Conservation (phyloP, 257 asterid genomes). For the Gentiana dahurica region DNA sequence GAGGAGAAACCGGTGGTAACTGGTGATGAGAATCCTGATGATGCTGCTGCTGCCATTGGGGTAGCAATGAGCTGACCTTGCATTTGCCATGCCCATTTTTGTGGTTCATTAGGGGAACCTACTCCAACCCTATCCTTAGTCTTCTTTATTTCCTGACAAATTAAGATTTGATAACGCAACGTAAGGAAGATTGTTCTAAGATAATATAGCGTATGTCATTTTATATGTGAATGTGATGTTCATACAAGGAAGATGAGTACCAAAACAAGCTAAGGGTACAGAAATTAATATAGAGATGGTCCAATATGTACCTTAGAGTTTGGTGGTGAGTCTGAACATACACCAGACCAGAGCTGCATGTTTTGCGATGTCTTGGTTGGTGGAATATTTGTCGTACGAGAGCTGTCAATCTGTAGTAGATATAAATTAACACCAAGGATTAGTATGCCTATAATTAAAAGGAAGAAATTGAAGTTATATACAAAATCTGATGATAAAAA, state of each 20-base stretch:
- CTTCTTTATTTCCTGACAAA: too few species aligned
- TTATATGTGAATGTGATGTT: too few species aligned
- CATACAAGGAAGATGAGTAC: too few species aligned
- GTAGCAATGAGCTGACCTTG: slow-evolving; percentile 20
- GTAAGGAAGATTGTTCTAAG: too few species aligned
- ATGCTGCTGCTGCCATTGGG: slow-evolving; percentile 27
- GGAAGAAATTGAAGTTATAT: too few species aligned
- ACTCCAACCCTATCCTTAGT: background rate
- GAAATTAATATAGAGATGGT: background rate
- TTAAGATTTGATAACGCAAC: too few species aligned
- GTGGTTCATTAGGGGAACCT: slow-evolving; percentile 25
- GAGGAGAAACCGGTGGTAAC: slow-evolving; percentile 2
- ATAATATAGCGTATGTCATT: too few species aligned
- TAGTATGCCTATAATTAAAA: too few species aligned
- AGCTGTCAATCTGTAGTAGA: slow-evolving; percentile 18
- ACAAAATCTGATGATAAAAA: too few species aligned
- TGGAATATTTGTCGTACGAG: slow-evolving; percentile 11
- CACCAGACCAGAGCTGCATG: slow-evolving; percentile 22
- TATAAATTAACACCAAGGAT: background rate
- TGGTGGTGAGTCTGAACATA: slow-evolving; percentile 16
- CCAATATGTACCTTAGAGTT: slow-evolving; percentile 14
- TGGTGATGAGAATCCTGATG: too few species aligned
- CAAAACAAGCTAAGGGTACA: background rate
- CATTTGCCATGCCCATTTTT: slow-evolving; percentile 39
- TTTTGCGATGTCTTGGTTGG: slow-evolving; percentile 26